Percentiles rank a stretch among this genome's conserved stretches.
Evolutionary conservation across 345 rosid genomes (phyloP).

Genomic region (Geranium brycei): DNA sequence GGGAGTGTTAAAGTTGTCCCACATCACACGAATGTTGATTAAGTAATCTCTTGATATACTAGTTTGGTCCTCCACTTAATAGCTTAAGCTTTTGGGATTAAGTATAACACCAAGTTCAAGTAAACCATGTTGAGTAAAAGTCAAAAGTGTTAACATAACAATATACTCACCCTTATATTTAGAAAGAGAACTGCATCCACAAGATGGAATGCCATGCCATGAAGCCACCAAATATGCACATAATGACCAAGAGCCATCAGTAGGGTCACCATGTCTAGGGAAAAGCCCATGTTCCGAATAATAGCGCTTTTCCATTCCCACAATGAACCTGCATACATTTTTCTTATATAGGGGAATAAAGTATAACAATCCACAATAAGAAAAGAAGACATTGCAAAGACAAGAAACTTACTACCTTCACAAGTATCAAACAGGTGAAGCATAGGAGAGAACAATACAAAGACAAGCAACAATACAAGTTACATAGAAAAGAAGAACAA

Average conservation of each 20-base stretch:
- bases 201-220: constrained; percentile 88
- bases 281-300: constrained; percentile 81
- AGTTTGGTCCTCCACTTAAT: too few species aligned
- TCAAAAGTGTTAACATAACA: constrained; percentile 2
- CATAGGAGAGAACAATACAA: background rate
- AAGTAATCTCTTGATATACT: too few species aligned
- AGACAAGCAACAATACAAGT: background rate
- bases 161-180: constrained; percentile 71
- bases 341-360: constrained; percentile 5
- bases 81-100: too few species aligned
- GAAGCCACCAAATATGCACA: constrained; percentile 88
- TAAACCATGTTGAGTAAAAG: background rate
- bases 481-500: background rate
- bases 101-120: background rate
- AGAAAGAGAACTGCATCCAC: constrained; percentile 81
- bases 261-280: constrained; percentile 82
- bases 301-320: constrained; percentile 91
- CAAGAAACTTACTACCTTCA: too few species aligned
- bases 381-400: background rate
- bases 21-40: too few species aligned
- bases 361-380: constrained; percentile 5
- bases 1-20: too few species aligned
- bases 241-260: constrained; percentile 91
- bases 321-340: constrained; percentile 52
- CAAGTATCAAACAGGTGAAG: too few species aligned